Evolutionary conservation across 2,329 filamentous ascomycete genomes (phyloP), one percentile per base, ranked within the genome.

Genomic region (Blumeria graminis): DNA sequence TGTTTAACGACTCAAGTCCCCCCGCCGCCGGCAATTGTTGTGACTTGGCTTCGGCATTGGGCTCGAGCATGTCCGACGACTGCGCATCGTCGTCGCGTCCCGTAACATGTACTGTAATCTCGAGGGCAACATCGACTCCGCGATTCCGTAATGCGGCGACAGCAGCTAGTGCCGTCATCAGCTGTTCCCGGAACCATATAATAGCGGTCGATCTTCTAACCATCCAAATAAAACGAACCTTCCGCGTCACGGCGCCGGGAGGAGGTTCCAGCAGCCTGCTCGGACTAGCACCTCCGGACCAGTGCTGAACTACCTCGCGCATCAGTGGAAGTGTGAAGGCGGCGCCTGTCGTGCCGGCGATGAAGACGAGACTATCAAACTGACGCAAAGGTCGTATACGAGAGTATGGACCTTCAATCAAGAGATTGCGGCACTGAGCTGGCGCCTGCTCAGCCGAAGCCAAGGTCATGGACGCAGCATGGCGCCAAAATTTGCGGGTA

Each of bases 281-380:
- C 22, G 22, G 22, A 28, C 22, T 4, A 28, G 22, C 22, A 28
- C 22, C 22, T 28, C 22, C 22, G 4, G 22, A 28, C 16, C 6
- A 48, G 14, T 22, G 67, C 56, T 71, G 72, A 7, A 72, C 66
- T 66, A 0, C 69, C 62, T 62, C 71, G 74, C 1, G 57, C 16
- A 46, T 39, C 1, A 80, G 76, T 0, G 78, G 76, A 7, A 81
- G 65, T 0, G 75, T 77, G 56, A 78, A 81, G 1, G 77, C 80
- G 0, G 76, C 74, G 11, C 78, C 78, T 0, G 78, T 81, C 0
- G 78, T 81, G 0, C 77, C 77, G 0, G 77, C 76, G 36, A 81
- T 73, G 5, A 81, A 68, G 3, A 81, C 67, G 41, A 81, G 65
- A 0, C 75, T 78, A 64, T 81, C 78, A 63, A 76, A 81, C 0